phyloP scores from a whole-genome alignment of 345 rosid genomes.

The Brassica rapa region DNA sequence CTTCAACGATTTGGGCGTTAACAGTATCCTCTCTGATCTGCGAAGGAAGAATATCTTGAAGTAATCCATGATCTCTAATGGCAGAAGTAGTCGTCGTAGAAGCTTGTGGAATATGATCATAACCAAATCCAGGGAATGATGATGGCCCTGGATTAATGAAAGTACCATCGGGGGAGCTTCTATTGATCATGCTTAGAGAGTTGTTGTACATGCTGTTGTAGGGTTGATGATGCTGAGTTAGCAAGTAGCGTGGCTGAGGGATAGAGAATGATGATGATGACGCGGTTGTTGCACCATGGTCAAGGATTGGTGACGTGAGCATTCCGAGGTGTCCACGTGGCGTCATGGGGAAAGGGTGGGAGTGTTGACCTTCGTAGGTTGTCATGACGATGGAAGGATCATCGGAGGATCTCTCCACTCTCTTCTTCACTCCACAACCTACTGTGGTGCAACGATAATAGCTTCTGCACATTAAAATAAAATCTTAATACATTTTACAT shows the following conservation, averaged over 20 bases:
- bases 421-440: conserved; percentile 96
- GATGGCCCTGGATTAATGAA: conserved; percentile 30
- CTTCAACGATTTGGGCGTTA: conserved; percentile 21
- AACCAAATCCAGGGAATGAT: conserved; percentile 38
- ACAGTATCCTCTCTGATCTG: conserved; percentile 49
- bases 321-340: conserved; percentile 66
- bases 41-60: conserved; percentile 86
- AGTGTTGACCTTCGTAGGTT: conserved; percentile 95
- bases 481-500: background rate
- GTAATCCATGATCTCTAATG: conserved; percentile 76
- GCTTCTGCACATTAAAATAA: conserved; percentile 56
- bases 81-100: conserved; percentile 33
- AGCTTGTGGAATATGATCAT: conserved; percentile 31
- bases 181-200: conserved; percentile 31
- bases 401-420: conserved; percentile 91
- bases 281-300: conserved; percentile 39
- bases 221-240: conserved; percentile 47
- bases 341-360: conserved; percentile 71
- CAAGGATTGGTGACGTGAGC: conserved; percentile 37
- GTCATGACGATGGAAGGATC: conserved; percentile 83
- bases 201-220: conserved; percentile 29
- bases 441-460: conserved; percentile 96
- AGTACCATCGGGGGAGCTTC: conserved; percentile 23
- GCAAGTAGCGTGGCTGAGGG: conserved; percentile 50
- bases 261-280: conserved; percentile 46